These are phyloP conservation scores for Camptophora hylomeconis DNA, from an alignment of 2,329 filamentous ascomycete species.

Conservation along the genomic window DNA sequence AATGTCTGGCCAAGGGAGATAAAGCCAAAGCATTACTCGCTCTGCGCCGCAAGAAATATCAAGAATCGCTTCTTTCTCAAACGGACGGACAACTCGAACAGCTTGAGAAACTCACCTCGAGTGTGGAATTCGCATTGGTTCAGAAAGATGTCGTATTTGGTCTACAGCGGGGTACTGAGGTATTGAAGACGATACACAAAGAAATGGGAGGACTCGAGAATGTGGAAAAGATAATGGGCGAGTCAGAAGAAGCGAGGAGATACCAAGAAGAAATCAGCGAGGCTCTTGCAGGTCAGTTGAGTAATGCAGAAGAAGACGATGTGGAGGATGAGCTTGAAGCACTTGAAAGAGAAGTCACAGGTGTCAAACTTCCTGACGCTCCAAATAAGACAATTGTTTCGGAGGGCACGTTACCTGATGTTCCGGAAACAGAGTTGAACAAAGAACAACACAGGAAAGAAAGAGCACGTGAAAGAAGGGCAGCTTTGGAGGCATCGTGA, in stretches of 20 bases:
- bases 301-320: slow-evolving; percentile 91
- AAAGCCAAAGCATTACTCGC: slow-evolving; percentile 74
- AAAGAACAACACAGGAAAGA: slow-evolving; percentile 21
- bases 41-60: slow-evolving; percentile 89
- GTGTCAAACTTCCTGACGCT: slow-evolving; percentile 23
- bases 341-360: slow-evolving; percentile 52
- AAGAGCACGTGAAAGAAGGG: slow-evolving; percentile 21
- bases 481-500: slow-evolving; percentile 16
- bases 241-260: slow-evolving; percentile 76
- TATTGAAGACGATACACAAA: slow-evolving; percentile 78
- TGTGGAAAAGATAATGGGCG: slow-evolving; percentile 89
- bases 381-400: slow-evolving; percentile 15
- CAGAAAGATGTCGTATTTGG: slow-evolving; percentile 95
- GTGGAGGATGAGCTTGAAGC: slow-evolving; percentile 89
- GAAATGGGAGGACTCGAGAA: slow-evolving; percentile 94
- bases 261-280: slow-evolving; percentile 96
- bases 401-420: slow-evolving; percentile 24
- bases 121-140: slow-evolving; percentile 89
- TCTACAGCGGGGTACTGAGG: slow-evolving; percentile 77
- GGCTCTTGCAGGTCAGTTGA: slow-evolving; percentile 76
- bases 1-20: slow-evolving; percentile 69
- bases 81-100: slow-evolving; percentile 91
- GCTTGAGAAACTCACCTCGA: slow-evolving; percentile 73
- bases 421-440: slow-evolving; percentile 23
- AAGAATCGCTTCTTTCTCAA: slow-evolving; percentile 75